These are phyloP conservation scores for Nigrograna mackinnonii DNA, from an alignment of 2,329 filamentous ascomycete species.

Conservation along the genomic window DNA sequence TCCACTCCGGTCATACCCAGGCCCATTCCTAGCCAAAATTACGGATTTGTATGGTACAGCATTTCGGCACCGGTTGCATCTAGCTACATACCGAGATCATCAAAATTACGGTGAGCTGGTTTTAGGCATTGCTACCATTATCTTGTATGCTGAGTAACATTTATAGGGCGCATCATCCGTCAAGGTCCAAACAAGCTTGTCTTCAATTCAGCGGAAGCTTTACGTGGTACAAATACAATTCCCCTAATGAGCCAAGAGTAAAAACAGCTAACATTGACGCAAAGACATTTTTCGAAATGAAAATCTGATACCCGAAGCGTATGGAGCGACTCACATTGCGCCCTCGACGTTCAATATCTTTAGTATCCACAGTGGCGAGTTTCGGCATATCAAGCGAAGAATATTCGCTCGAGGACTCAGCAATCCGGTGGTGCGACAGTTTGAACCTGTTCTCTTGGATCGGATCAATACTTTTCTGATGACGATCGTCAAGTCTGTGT, in stretches of 20 bases:
- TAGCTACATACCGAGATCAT: background rate
- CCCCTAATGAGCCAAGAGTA: background rate
- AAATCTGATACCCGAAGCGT: constrained; percentile 5
- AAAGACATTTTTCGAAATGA: constrained; percentile 17
- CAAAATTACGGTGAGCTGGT: background rate
- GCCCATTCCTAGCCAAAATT: too few relatives aligned
- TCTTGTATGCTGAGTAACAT: background rate
- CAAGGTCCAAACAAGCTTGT: constrained; percentile 75
- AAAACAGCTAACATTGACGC: background rate
- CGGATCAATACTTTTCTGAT: constrained; percentile 4
- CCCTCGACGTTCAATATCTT: constrained; percentile 13
- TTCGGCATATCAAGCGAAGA: constrained; percentile 43
- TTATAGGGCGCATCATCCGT: constrained; percentile 62
- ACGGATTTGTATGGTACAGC: background rate
- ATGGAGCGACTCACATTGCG: constrained; percentile 8
- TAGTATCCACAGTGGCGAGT: constrained; percentile 34
- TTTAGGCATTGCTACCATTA: background rate
- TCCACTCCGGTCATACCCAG: constrained; percentile 1
- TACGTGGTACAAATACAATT: constrained; percentile 43
- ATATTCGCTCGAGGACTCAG: constrained; percentile 44
- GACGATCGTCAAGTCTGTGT: constrained; percentile 1
- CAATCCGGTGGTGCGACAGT: constrained; percentile 39
- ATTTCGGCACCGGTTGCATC: background rate
- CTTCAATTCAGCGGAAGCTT: constrained; percentile 65
- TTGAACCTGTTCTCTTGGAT: constrained; percentile 32